Base-by-base conservation (phyloP, 2,329 filamentous ascomycete species). In the Sporothrix luriei region DNA sequence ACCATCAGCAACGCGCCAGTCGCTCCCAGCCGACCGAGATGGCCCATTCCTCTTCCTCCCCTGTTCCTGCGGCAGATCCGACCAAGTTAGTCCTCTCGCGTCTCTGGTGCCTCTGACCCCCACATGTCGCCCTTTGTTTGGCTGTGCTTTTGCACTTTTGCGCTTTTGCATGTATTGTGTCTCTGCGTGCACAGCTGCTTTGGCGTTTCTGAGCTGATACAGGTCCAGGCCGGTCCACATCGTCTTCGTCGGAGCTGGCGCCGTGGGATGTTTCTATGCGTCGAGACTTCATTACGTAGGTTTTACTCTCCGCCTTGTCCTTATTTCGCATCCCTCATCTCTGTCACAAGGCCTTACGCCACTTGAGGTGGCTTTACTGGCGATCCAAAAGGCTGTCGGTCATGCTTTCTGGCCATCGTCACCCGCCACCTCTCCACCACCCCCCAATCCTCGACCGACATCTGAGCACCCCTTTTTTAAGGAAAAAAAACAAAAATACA, bases 181-280 rank as follows among this genome's bases (percentile, higher is more conserved):
- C 6, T 33, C 6, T 33, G 33, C 33, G 33, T 33, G 33, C 33
- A 9, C 33, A 33, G 21, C 11, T 51, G 9, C 4, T 24, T 14
- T 43, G 40, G 14, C 26, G 21, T 43, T 43, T 51, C 49, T 19
- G 62, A 24, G 29, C 69, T 70, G 59, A 72, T 49, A 21, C n/a
- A 51, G n/a, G 40, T 68, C 51, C 71, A 84, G 81, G 73, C 79
- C 82, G n/a, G 80, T 84, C 33, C 83, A 88, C 73, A 81, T 91
- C 69, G 83, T 91, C 69, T 88, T 91, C 73, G 85, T 91, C 70
- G 89, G 90, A 76, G 89, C 89, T 26, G 90, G 89, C 73, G 89
- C 90, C 71, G 88, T 92, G 54, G 90, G 90, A 69, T 90, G 88
- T 69, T 91, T 91, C 80, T 91, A 91, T 75, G 89, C 88, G 61